Base-by-base conservation (phyloP, 2,329 filamentous ascomycete species). In the Pyrenophora seminiperda region DNA sequence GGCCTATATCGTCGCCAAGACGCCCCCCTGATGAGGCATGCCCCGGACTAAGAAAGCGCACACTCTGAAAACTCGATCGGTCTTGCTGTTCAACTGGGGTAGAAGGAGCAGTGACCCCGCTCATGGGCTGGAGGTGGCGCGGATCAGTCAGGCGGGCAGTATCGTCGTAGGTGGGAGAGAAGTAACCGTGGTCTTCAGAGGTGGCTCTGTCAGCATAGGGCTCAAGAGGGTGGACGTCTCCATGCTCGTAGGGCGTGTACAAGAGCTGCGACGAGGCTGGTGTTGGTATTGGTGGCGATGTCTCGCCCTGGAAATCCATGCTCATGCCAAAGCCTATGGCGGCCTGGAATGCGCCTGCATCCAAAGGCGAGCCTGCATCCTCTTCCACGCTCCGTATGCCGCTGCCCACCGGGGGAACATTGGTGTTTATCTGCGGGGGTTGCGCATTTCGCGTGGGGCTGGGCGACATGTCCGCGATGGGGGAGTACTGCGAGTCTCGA, bases 1-100 rank as follows among this genome's bases (percentile, higher is more conserved):
- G 75, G 5, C 74, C 76, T 40, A 86, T 72, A 66, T 87, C 81
- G 68, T 87, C 84, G n/a, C 83, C 83, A 27, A 85, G 72, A 47
- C 79, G 76, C 15, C 79, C 76, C n/a, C 67, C 72, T 22, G 73
- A 69, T 33, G 74, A 70, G 29, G 65, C 62, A 14, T 72, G 71
- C 14, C 74, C 75, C 6, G 76, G 73, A 13, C 74, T 73, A 34
- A 78, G 69, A 57, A 84, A 84, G 32, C 77, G 77, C 36, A 83
- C 77, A 54, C 80, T 83, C 38, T 82, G 79, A 50, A 79, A 79
- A 53, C 78, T 79, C 22, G 73, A 75, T 66, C 81, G 78, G 38
- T 81, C 79, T 32, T 73, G 68, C 50, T 73, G 68, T 48, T 49
- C 47, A 7, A 47, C 47, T 6, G 54, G 77, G 74, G 33, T 74